Evolutionary conservation across 495 filamentous ascomycete genomes (phyloP).

Genomic region (Tuber aestivum): DNA sequence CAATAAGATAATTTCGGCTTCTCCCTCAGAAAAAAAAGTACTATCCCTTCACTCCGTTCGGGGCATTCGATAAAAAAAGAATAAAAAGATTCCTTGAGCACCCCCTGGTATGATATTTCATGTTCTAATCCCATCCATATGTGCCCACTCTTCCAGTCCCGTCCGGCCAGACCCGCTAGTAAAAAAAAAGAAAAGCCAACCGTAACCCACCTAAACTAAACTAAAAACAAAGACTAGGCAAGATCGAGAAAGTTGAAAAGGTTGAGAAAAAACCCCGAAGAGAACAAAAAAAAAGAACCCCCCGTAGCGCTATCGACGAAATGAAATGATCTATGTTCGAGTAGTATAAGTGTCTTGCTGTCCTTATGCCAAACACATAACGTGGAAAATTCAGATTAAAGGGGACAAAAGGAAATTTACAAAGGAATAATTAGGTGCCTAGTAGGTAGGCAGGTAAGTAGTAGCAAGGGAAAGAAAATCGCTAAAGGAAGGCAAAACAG

Average conservation of each 20-base stretch:
- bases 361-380: neutral
- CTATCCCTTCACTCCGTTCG: neutral
- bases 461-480: neutral
- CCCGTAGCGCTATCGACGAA: neutral
- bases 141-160: neutral
- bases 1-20: neutral
- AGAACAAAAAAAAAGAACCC: neutral
- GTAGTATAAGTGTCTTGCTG: neutral
- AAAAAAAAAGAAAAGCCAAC: neutral
- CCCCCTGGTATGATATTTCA: neutral
- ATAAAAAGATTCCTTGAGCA: neutral
- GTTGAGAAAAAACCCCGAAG: neutral
- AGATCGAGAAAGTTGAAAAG: neutral
- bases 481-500: neutral
- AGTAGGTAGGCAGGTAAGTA: neutral
- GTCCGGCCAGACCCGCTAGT: neutral
- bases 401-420: neutral
- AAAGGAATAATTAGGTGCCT: neutral
- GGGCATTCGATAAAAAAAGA: neutral
- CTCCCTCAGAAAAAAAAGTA: neutral
- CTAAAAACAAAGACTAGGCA: neutral
- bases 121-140: neutral
- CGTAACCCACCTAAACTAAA: neutral
- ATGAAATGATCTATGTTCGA: neutral
- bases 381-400: neutral